These are phyloP conservation scores for Clonostachys sp. DNA, from an alignment of 2,329 filamentous ascomycete species.

Conservation along the genomic window DNA sequence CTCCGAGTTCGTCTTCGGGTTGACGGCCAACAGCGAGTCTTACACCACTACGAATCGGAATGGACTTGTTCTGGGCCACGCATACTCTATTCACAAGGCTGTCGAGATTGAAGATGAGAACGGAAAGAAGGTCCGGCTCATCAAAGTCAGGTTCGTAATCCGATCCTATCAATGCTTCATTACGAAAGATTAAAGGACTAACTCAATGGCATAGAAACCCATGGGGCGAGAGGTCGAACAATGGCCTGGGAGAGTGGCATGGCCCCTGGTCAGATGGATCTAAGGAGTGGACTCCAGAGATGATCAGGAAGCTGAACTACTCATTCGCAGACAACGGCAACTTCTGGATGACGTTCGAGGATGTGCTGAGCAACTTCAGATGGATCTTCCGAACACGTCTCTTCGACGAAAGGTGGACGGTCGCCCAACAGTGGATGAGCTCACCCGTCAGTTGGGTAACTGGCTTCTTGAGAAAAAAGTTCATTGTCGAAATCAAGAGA, in stretches of 20 bases:
- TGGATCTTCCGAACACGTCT: conserved; percentile 38
- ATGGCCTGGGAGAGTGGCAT: conserved; percentile 55
- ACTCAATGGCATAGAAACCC: conserved; percentile 50
- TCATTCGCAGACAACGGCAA: conserved; percentile 64
- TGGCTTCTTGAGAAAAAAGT: conserved; percentile 38
- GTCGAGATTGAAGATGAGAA: conserved; percentile 36
- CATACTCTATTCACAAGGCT: conserved; percentile 45
- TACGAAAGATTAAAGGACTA: not conserved
- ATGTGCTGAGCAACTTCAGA: conserved; percentile 37
- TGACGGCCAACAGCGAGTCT: conserved; percentile 17
- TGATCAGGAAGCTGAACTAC: conserved; percentile 62
- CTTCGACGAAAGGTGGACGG: conserved; percentile 39
- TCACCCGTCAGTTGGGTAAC: conserved; percentile 37
- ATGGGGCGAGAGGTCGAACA: conserved; percentile 54
- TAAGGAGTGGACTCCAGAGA: conserved; percentile 69
- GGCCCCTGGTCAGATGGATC: conserved; percentile 72
- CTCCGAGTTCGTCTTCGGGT: conserved; percentile 59
- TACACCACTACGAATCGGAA: conserved; percentile 20
- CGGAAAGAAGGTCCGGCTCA: conserved; percentile 29
- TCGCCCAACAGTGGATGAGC: conserved; percentile 37
- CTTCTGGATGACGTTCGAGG: conserved; percentile 40
- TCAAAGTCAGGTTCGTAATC: conserved; percentile 33
- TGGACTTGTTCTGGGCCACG: conserved; percentile 39
- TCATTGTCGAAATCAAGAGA: conserved; percentile 33
- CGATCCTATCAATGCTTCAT: no score